Evolutionary conservation across 768 basidiomycete genomes (phyloP).

Genomic region (Gymnopilus junonius): DNA sequence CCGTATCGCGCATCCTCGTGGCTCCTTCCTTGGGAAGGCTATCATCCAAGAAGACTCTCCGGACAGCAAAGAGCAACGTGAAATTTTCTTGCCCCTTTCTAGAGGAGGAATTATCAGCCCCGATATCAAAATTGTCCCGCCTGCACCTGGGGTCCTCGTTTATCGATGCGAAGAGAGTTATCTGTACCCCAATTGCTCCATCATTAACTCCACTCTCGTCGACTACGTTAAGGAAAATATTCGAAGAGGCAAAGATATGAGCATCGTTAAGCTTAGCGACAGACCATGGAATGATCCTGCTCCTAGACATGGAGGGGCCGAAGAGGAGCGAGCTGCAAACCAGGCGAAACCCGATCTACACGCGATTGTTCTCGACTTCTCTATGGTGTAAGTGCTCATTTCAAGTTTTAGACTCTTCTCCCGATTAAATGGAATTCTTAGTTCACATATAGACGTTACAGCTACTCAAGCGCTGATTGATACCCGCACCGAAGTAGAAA

Average conservation of each 20-base stretch:
- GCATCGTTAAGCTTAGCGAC: slow-evolving; percentile 64
- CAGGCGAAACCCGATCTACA: slow-evolving; percentile 67
- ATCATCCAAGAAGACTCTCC: slow-evolving; percentile 51
- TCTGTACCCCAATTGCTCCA: slow-evolving; percentile 79
- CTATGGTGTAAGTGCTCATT: slow-evolving; percentile 61
- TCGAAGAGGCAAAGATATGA: slow-evolving; percentile 76
- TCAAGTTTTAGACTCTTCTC: not conserved
- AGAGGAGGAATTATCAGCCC: slow-evolving; percentile 67
- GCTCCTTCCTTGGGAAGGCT: slow-evolving; percentile 89
- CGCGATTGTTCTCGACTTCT: slow-evolving; percentile 92
- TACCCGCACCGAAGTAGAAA: slow-evolving; percentile 83
- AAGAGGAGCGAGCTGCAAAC: slow-evolving; percentile 53
- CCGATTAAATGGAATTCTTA: slow-evolving; percentile 28
- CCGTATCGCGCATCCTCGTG: slow-evolving; percentile 86
- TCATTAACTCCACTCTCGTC: slow-evolving; percentile 73
- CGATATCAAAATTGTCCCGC: slow-evolving; percentile 72
- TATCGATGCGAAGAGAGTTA: slow-evolving; percentile 94
- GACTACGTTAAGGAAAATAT: slow-evolving; percentile 82
- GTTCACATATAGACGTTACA: slow-evolving; percentile 90
- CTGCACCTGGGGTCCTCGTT: slow-evolving; percentile 85
- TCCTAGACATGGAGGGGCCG: slow-evolving; percentile 51
- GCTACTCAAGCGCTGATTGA: slow-evolving; percentile 92
- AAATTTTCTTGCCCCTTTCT: slow-evolving; percentile 83
- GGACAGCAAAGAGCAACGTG: slow-evolving; percentile 51
- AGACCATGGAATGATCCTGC: slow-evolving; percentile 96